A percentile compares a stretch with the other conserved stretches of the same genome.
These are phyloP conservation scores for Nothomitra cinnamomea DNA, from an alignment of 2,329 filamentous ascomycete species.

Conservation along the genomic window DNA sequence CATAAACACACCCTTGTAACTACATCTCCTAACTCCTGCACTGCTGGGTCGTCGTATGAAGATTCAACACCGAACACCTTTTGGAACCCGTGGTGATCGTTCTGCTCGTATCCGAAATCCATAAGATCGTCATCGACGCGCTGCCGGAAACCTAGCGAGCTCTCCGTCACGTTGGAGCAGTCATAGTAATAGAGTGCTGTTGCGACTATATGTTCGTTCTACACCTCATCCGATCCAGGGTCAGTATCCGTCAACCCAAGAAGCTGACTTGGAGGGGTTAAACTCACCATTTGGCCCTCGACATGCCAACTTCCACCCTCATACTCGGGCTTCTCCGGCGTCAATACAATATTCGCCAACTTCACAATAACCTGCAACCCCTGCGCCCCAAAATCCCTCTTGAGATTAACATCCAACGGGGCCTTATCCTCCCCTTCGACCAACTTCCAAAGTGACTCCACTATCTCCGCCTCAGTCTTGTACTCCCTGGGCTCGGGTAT, in stretches of 20 bases:
- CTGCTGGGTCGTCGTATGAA: slow-evolving; percentile 15
- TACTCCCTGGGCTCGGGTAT: slow-evolving; percentile 12
- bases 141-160: slow-evolving; percentile 34
- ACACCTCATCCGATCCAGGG: not conserved
- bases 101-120: slow-evolving; percentile 11
- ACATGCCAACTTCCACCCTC: slow-evolving; percentile 26
- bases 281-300: slow-evolving; percentile 27
- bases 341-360: slow-evolving; percentile 40
- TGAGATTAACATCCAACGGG: slow-evolving; percentile 10
- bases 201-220: slow-evolving; percentile 47
- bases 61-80: slow-evolving; percentile 22
- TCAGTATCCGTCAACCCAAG: slow-evolving; percentile 7
- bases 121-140: slow-evolving; percentile 20
- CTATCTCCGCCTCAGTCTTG: slow-evolving; percentile 6
- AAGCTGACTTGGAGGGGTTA: no score
- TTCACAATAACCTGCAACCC: slow-evolving; percentile 48
- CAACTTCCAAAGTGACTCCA: not conserved
- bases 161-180: slow-evolving; percentile 39
- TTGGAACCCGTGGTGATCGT: slow-evolving; percentile 20
- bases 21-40: slow-evolving; percentile 32
- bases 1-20: slow-evolving; percentile 20
- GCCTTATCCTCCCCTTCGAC: not conserved
- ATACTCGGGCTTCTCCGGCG: slow-evolving; percentile 38
- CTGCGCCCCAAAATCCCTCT: slow-evolving; percentile 20
- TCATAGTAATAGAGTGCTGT: slow-evolving; percentile 47